phyloP scores from a whole-genome alignment of 1,284 basidiomycete species.

The Apiotrichum sp. region DNA sequence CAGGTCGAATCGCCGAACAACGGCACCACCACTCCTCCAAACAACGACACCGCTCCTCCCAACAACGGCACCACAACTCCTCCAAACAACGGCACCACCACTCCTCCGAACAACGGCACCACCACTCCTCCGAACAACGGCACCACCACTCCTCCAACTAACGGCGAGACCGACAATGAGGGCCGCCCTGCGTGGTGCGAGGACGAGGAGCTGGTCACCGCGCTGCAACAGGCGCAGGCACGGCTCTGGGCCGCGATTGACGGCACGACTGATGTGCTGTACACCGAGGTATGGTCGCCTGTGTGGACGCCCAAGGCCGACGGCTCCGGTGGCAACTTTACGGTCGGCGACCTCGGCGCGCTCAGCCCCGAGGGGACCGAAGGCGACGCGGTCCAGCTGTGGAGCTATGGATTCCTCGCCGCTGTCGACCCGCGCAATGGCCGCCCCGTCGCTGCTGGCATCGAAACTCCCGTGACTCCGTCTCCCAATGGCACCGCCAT shows the following conservation, averaged over 20 bases:
- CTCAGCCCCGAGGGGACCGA: conserved; percentile 40
- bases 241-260: conserved; percentile 48
- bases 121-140: too few species aligned
- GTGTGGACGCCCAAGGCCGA: conserved; percentile 18
- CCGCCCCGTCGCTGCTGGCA: conserved; percentile 22
- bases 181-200: conserved; percentile 45
- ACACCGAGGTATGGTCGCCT: conserved; percentile 38
- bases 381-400: conserved; percentile 47
- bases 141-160: too few species aligned
- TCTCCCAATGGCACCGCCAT: too few species aligned
- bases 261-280: conserved; percentile 37
- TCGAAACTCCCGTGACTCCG: too few species aligned
- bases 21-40: too few species aligned
- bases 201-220: conserved; percentile 36
- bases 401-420: conserved; percentile 45
- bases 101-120: too few species aligned
- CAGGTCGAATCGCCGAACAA: too few species aligned
- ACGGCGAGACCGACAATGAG: too few species aligned
- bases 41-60: too few species aligned
- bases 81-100: conserved; percentile 7
- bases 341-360: conserved; percentile 37
- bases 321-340: conserved; percentile 21
- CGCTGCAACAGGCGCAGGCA: conserved; percentile 41
- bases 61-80: too few species aligned
- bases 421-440: conserved; percentile 37